A percentile compares a stretch with the other conserved stretches of the same genome.
Evolutionary conservation across 108 stramenopile species (phyloP).

Genomic region (Cyclotella choctawhatcheeana): DNA sequence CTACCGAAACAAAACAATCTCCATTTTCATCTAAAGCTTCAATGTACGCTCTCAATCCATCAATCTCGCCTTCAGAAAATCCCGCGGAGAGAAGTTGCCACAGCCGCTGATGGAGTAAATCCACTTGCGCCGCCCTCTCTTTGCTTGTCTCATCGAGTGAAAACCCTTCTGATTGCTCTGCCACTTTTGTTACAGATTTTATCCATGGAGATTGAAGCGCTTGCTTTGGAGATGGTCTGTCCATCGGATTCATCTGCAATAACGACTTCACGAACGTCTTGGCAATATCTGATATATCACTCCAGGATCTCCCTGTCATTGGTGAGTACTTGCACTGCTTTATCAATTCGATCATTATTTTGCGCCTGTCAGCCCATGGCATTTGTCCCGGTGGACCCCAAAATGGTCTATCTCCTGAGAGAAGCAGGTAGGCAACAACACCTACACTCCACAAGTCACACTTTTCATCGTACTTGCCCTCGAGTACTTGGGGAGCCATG

Average conservation of each 20-base stretch:
- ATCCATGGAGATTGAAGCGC: neutral
- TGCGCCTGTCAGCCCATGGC: constrained; percentile 22
- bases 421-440: constrained; percentile 20
- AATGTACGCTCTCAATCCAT: neutral
- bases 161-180: neutral
- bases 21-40: constrained; percentile 3
- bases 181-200: neutral
- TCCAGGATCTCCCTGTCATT: constrained; percentile 8
- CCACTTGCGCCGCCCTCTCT: neutral
- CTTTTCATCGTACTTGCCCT: constrained; percentile 10
- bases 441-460: constrained; percentile 19
- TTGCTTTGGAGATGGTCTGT: neutral
- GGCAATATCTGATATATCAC: constrained; percentile 1
- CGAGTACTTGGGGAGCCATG: constrained; percentile 10
- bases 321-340: constrained; percentile 27
- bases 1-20: constrained; percentile 2
- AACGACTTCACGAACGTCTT: constrained; percentile 2
- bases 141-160: neutral
- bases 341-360: constrained; percentile 32
- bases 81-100: neutral
- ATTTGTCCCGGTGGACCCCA: constrained; percentile 18
- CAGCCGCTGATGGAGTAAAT: neutral
- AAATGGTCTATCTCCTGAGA: constrained; percentile 36
- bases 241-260: neutral
- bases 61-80: neutral